Conservation (phyloP, 2,329 filamentous ascomycete genomes). For the Metarhizium guizhouense region DNA sequence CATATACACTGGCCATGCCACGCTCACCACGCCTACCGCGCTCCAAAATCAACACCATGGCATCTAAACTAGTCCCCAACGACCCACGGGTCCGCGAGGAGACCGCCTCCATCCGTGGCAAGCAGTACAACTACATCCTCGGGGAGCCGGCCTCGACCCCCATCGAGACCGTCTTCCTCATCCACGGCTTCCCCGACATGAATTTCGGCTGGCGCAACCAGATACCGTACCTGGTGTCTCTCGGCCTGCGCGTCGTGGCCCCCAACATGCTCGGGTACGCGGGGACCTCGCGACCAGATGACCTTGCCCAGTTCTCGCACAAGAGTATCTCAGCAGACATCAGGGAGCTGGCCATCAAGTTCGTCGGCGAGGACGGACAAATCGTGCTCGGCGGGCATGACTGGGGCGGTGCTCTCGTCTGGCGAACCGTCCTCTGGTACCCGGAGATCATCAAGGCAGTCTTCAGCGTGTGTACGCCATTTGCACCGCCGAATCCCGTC, state of each 20-base stretch:
- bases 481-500: constrained; percentile 41
- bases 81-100: constrained; percentile 60
- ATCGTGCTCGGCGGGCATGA: constrained; percentile 89
- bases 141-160: constrained; percentile 36
- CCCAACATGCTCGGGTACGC: constrained; percentile 86
- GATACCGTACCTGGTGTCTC: constrained; percentile 63
- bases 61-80: constrained; percentile 48
- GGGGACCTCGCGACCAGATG: constrained; percentile 59
- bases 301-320: constrained; percentile 54
- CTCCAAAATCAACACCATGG: constrained; percentile 39
- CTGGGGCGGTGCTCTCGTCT: constrained; percentile 77
- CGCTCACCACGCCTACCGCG: too few species aligned
- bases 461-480: constrained; percentile 77
- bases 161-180: constrained; percentile 41
- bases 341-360: constrained; percentile 56
- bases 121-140: constrained; percentile 60
- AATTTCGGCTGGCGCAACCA: constrained; percentile 84
- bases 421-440: constrained; percentile 65
- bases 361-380: constrained; percentile 32
- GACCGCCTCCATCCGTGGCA: constrained; percentile 55
- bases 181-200: constrained; percentile 79
- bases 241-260: constrained; percentile 70
- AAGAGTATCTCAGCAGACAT: constrained; percentile 70
- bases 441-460: constrained; percentile 64
- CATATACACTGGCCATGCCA: too few species aligned